Evolutionary conservation across 2,329 filamentous ascomycete species (phyloP).

Genomic region (Nemania sp.): DNA sequence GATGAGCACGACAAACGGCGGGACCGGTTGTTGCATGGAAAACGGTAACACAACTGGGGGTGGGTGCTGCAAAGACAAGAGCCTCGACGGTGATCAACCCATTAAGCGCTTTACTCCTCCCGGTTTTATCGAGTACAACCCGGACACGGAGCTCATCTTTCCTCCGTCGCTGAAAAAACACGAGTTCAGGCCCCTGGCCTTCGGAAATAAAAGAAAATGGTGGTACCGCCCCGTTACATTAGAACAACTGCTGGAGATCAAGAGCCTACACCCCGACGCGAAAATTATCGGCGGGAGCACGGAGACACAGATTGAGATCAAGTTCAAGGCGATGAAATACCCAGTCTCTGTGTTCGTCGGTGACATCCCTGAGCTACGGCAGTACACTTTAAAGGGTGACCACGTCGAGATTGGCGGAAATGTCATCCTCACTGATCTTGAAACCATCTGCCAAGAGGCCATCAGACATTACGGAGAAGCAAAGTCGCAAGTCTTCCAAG

Average conservation of each 20-base stretch:
- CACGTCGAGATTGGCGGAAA: slow-evolving; percentile 93
- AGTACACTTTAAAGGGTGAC: slow-evolving; percentile 79
- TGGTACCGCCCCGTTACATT: slow-evolving; percentile 92
- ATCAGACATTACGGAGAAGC: slow-evolving; percentile 74
- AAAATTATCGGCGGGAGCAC: slow-evolving; percentile 97
- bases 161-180: slow-evolving; percentile 84
- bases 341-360: slow-evolving; percentile 89
- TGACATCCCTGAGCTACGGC: slow-evolving; percentile 86
- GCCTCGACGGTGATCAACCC: slow-evolving; percentile 53
- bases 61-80: slow-evolving; percentile 72
- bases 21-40: slow-evolving; percentile 74
- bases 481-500: slow-evolving; percentile 80
- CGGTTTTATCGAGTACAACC: slow-evolving; percentile 91
- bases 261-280: slow-evolving; percentile 78
- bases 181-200: slow-evolving; percentile 77
- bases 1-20: slow-evolving; percentile 54
- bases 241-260: slow-evolving; percentile 88
- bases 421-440: slow-evolving; percentile 87
- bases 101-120: slow-evolving; percentile 79
- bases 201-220: slow-evolving; percentile 91
- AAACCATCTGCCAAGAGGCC: slow-evolving; percentile 80
- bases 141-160: slow-evolving; percentile 94
- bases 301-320: slow-evolving; percentile 97
- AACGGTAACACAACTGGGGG: slow-evolving; percentile 55
- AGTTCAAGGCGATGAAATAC: slow-evolving; percentile 95